A percentile compares a stretch with the other conserved stretches of the same genome.
These are phyloP conservation scores for Populus hybrid DNA, from an alignment of 441 rosid species.

Conservation along the genomic window DNA sequence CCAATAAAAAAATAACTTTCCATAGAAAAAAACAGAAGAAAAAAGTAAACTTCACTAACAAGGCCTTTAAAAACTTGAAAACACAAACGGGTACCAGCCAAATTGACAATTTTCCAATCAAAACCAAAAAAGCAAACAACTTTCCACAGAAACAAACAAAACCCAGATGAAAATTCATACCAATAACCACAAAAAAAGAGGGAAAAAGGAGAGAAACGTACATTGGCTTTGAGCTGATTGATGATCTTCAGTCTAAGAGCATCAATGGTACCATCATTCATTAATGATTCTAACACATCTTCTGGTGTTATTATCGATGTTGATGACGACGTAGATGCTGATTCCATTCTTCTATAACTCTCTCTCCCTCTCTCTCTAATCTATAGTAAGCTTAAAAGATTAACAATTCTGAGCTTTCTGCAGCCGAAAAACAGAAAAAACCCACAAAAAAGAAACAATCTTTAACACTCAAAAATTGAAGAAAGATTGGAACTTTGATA, in stretches of 20 bases:
- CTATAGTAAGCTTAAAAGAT: neutral
- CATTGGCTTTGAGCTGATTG: conserved; percentile 95
- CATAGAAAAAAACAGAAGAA: no score
- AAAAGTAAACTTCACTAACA: no score
- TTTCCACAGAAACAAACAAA: conserved; percentile 2
- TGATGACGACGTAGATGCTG: conserved; percentile 32
- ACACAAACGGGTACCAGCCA: no score
- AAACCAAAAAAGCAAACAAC: neutral
- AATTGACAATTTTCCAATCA: neutral
- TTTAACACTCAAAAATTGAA: neutral
- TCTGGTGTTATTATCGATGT: conserved; percentile 85
- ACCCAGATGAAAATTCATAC: conserved; percentile 10
- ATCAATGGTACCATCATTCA: conserved; percentile 98
- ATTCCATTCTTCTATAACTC: conserved; percentile 9
- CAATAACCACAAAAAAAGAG: neutral
- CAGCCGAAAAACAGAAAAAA: neutral
- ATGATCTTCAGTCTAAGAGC: conserved; percentile 87
- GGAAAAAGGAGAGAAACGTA: conserved; percentile 24
- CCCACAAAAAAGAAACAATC: neutral
- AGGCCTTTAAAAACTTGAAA: no score
- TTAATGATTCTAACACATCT: conserved; percentile 85
- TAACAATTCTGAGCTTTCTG: neutral
- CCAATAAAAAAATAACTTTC: neutral
- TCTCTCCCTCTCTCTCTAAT: neutral
- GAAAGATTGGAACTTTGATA: neutral